Conservation (phyloP, 805 yeast genomes). For the Priceomyces melissophilus region DNA sequence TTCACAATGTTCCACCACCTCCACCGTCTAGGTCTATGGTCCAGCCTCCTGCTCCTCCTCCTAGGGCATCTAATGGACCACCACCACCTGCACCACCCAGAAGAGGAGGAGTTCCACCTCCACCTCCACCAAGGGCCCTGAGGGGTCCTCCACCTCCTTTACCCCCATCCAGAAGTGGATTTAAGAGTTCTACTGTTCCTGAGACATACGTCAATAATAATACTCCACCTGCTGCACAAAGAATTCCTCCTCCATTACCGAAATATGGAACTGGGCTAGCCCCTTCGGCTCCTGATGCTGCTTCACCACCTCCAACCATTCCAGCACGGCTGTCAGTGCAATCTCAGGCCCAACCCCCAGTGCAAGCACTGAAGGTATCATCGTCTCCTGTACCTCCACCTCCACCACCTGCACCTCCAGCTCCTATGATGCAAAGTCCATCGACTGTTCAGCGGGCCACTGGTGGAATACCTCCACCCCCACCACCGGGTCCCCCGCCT, state of each 20-base stretch:
- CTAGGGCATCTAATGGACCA: slow-evolving; percentile 14
- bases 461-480: slow-evolving; percentile 34
- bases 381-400: slow-evolving; percentile 9
- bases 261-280: slow-evolving; percentile 6
- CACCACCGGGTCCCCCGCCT: slow-evolving; percentile 32
- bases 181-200: slow-evolving; percentile 16
- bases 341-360: slow-evolving; percentile 11
- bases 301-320: slow-evolving; percentile 17
- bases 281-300: slow-evolving; percentile 12
- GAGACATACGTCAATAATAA: slow-evolving; percentile 4
- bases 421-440: slow-evolving; percentile 8
- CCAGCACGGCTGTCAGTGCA: not conserved
- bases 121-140: slow-evolving; percentile 28
- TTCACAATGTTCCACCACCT: slow-evolving; percentile 20
- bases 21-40: slow-evolving; percentile 14
- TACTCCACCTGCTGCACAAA: slow-evolving; percentile 11
- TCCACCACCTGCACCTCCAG: slow-evolving; percentile 21
- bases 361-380: slow-evolving; percentile 11
- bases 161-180: slow-evolving; percentile 18
- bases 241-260: slow-evolving; percentile 15
- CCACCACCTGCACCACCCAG: slow-evolving; percentile 22
- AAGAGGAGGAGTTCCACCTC: slow-evolving; percentile 22
- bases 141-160: slow-evolving; percentile 22
- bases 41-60: slow-evolving; percentile 6
- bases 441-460: slow-evolving; percentile 20